Conservation (phyloP, 345 rosid species). For the Turnera subulata region DNA sequence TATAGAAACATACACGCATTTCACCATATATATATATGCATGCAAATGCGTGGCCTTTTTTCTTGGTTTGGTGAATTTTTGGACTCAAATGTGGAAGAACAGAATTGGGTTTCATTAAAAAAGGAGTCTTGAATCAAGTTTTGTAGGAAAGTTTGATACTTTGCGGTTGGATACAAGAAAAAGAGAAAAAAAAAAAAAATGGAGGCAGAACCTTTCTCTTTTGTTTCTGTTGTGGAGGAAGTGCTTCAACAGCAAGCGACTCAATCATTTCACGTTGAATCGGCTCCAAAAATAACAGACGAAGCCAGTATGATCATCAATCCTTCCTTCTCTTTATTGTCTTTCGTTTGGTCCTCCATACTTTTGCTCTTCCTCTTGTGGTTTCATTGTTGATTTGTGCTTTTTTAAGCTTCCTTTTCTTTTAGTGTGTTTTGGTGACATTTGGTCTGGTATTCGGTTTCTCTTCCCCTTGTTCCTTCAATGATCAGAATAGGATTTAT, state of each 20-base stretch:
- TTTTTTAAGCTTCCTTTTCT: neutral
- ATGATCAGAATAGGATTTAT: neutral
- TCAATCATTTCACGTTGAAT: conserved; percentile 34
- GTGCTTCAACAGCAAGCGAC: conserved; percentile 59
- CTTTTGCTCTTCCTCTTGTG: neutral
- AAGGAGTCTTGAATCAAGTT: neutral
- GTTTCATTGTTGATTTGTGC: neutral
- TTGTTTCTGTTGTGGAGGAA: conserved; percentile 70
- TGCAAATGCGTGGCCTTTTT: neutral
- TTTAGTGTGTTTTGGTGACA: neutral
- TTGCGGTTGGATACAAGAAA: conserved; percentile 36
- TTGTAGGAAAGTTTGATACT: neutral
- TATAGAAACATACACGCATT: neutral
- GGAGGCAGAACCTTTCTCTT: conserved; percentile 46
- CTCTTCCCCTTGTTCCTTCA: too few relatives aligned
- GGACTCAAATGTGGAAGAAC: neutral
- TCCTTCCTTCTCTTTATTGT: neutral
- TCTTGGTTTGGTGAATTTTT: conserved; percentile 6
- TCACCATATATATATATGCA: neutral
- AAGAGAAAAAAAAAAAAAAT: too few relatives aligned
- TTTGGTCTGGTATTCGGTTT: neutral
- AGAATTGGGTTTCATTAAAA: conserved; percentile 5
- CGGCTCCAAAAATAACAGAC: conserved; percentile 51
- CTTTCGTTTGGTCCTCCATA: neutral
- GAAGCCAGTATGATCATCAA: conserved; percentile 58